Base-by-base conservation (phyloP, 768 basidiomycete species). In the Hypholoma fasciculare region DNA sequence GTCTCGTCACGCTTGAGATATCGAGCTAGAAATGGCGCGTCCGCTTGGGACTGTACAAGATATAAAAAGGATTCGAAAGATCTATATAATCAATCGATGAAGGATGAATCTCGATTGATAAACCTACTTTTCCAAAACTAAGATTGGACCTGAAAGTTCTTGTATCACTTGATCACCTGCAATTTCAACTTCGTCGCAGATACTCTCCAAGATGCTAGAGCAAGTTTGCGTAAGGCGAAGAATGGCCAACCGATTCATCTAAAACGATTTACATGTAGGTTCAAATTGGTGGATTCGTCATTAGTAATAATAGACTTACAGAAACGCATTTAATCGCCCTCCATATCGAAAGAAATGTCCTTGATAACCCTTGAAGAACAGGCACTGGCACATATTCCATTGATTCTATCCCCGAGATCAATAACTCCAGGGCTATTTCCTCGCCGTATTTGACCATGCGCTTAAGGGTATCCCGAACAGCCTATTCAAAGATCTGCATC, bases 1-100 rank as follows among this genome's bases (percentile, higher is more conserved):
- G 82, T 84, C 55, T 90, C 88, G 14, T 87, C 85, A 27, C 86
- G 78, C 64, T 83, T 82, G 20, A 90, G 73, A 65, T 89, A 90
- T 4, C 86, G 78, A 70, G 85, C 86, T 61, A 91, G 70, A 70
- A 90, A 90, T 0, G 88, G 84, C 0, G 85, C 73, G 40, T 80
- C 73, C 12, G 77, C 74, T 57, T 88, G 82, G 46, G 80, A 81
- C 37, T 63, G 59, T 8, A 68, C 61, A 72, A 67, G 30, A 36
- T 54, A 62, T 4, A 67, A 49, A 57, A 89, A 77, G 44, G 62
- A 60, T 30, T 61, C 60, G 38, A 61, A 60, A 39, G 62, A 63
- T 54, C 62, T 60, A 53, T 50, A 16, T 13, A 12, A 16, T 48
- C 17, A 54, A 7, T 37, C 40, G 52, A 16, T 34, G 54, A 37